A percentile compares a stretch with the other conserved stretches of the same genome.
Conservation (phyloP, 2,329 filamentous ascomycete genomes). For the Talaromyces amestolkiae region DNA sequence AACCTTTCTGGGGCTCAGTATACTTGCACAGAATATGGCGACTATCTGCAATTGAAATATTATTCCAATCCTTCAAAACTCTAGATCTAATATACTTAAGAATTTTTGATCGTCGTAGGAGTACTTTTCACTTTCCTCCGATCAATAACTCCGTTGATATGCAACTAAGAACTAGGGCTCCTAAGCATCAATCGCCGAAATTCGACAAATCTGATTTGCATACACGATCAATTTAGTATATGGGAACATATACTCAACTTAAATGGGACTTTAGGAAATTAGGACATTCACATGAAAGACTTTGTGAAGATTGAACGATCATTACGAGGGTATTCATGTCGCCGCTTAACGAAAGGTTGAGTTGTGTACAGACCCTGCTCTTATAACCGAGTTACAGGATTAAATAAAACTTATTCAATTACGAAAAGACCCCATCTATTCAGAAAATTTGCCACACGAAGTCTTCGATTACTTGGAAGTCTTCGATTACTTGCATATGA, state of each 20-base stretch:
- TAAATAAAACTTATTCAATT: no score
- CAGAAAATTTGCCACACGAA: neutral
- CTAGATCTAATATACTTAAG: neutral
- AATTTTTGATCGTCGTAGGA: neutral
- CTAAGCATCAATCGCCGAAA: neutral
- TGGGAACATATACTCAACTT: neutral
- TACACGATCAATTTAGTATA: neutral
- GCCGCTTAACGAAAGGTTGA: neutral
- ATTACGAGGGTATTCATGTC: neutral
- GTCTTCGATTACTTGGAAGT: neutral
- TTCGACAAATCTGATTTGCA: neutral
- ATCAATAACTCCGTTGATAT: neutral
- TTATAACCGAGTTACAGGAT: neutral
- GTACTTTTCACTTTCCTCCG: neutral
- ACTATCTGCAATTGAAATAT: neutral
- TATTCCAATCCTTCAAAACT: neutral
- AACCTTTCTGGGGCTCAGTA: neutral
- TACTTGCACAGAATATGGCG: neutral
- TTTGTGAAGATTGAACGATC: no score
- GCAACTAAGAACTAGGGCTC: neutral
- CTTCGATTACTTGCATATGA: neutral
- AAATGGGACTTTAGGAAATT: neutral
- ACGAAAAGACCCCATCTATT: no score
- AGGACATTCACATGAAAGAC: neutral
- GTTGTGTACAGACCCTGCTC: neutral